Base-by-base conservation (phyloP, 495 filamentous ascomycete species). In the Penicillium cataractarum region DNA sequence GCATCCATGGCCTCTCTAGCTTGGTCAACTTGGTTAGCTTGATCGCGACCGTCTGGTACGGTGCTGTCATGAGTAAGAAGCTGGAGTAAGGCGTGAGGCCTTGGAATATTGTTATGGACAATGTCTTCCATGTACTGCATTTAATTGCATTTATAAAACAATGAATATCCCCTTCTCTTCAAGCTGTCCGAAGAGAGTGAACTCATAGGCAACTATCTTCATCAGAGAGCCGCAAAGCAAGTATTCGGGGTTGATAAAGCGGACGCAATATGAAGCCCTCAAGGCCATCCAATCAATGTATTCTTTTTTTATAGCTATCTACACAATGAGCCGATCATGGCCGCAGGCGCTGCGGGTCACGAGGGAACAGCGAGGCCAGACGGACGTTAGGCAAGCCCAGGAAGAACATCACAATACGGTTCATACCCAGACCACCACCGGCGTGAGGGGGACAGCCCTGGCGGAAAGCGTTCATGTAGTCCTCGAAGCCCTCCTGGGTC, bases 321-420 rank as follows among this genome's bases (percentile, higher is more conserved):
- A 66, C 57, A 69, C 56, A 63, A 35, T 39, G 17, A 55, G 32
- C 17, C 50, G 31, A 39, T 79, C 78, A 93, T 55, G 91, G 91
- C 62, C 84, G 77, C 73, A 95, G 78, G 73, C 92, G 84, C 82
- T 90, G 88, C n/a, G 92, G 92, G 69, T 93, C 93, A 62, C 92
- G 80, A 17, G 92, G 92, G 75, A 93, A 96, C 70, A 89, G 81
- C 56, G 88, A 88, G 29, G 89, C 86, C 67, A 94, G 78, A 56
- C 93, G 83, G 40, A 97, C 87, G 72, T 91, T 92, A 3, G 90
- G 90, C 78, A 97, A 64, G 39, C 89, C 89, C 71, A 97, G 78
- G 78, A 89, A 96, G 82, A 91, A 92, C 71, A 92, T 91, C 58
- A 97, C 90, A 56, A 97, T 90, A 55, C 93, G 82, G 80, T 97